phyloP scores from a whole-genome alignment of 768 basidiomycete genomes.

The Lanmaoa rubissima region DNA sequence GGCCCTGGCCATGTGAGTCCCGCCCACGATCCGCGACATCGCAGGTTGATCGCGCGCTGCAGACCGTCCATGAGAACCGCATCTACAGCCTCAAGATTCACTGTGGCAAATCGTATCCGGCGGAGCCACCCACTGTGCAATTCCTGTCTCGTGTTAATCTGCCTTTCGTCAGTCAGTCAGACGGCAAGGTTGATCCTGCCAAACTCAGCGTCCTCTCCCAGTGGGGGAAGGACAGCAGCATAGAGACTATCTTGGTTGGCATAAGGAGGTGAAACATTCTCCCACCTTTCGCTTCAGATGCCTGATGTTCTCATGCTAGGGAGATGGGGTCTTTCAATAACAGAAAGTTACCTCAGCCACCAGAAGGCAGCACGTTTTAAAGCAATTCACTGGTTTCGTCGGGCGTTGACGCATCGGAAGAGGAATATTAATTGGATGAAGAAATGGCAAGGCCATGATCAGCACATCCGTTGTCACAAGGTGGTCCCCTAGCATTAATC shows the following conservation, averaged over 20 bases:
- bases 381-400: background rate
- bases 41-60: slow-evolving; percentile 13
- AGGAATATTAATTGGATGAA: slow-evolving; percentile 13
- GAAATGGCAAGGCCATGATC: slow-evolving; percentile 10
- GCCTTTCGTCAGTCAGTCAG: slow-evolving; percentile 76
- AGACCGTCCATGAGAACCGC: slow-evolving; percentile 98
- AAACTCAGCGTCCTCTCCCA: slow-evolving; percentile 70
- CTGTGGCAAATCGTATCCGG: slow-evolving; percentile 77
- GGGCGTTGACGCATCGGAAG: slow-evolving; percentile 4
- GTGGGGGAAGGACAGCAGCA: slow-evolving; percentile 75
- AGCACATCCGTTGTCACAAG: slow-evolving; percentile 9
- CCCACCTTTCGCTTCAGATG: background rate
- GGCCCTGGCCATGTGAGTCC: slow-evolving; percentile 93
- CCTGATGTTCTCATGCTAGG: slow-evolving; percentile 41
- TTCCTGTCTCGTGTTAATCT: slow-evolving; percentile 91
- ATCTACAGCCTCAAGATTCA: slow-evolving; percentile 94
- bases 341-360: slow-evolving; percentile 92
- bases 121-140: slow-evolving; percentile 72
- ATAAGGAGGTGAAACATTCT: slow-evolving; percentile 67
- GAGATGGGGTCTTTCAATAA: slow-evolving; percentile 94
- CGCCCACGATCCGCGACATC: slow-evolving; percentile 10
- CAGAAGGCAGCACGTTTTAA: slow-evolving; percentile 78
- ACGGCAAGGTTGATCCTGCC: slow-evolving; percentile 75
- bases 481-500: slow-evolving; percentile 23
- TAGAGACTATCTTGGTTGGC: slow-evolving; percentile 91